phyloP scores from a whole-genome alignment of 2,329 filamentous ascomycete species.

The Dichotomopilus funicola region DNA sequence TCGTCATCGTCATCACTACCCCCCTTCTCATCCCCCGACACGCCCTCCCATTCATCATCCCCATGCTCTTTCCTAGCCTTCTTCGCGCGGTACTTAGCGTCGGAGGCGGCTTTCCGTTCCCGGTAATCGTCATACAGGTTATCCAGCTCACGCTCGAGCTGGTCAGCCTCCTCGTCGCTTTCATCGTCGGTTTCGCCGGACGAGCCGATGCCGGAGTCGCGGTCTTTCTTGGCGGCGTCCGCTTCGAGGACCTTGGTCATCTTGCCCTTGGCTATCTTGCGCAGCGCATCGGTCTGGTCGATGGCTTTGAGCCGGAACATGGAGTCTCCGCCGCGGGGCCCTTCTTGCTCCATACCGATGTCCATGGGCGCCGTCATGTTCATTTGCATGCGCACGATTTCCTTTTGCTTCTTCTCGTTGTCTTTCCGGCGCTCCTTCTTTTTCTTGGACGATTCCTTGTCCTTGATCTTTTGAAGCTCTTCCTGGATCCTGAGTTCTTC shows the following conservation, averaged over 20 bases:
- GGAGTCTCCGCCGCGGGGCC: conserved; percentile 68
- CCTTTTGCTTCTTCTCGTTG: conserved; percentile 90
- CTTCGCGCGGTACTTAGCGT: conserved; percentile 88
- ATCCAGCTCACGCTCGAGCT: conserved; percentile 78
- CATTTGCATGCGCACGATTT: conserved; percentile 93
- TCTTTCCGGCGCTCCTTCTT: conserved; percentile 80
- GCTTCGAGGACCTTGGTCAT: conserved; percentile 63
- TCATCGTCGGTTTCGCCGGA: conserved; percentile 53
- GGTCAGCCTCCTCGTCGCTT: conserved; percentile 73
- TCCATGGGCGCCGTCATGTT: conserved; percentile 96
- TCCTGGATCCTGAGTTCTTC: conserved; percentile 88
- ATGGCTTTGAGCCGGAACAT: conserved; percentile 83
- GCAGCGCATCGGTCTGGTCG: conserved; percentile 66
- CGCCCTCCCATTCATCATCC: conserved; percentile 87
- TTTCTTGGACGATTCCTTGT: conserved; percentile 67
- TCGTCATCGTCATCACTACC: conserved; percentile 53
- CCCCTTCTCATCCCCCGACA: conserved; percentile 60
- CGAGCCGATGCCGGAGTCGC: conserved; percentile 52
- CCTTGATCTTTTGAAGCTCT: conserved; percentile 74
- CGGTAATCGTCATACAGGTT: conserved; percentile 80
- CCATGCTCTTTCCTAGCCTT: conserved; percentile 73
- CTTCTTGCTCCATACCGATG: conserved; percentile 83
- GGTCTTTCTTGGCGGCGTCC: conserved; percentile 49
- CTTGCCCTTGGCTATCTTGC: conserved; percentile 66
- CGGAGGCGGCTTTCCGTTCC: conserved; percentile 68